phyloP scores from a whole-genome alignment of 139 green algal species.

The Edaphochlamys debaryana region DNA sequence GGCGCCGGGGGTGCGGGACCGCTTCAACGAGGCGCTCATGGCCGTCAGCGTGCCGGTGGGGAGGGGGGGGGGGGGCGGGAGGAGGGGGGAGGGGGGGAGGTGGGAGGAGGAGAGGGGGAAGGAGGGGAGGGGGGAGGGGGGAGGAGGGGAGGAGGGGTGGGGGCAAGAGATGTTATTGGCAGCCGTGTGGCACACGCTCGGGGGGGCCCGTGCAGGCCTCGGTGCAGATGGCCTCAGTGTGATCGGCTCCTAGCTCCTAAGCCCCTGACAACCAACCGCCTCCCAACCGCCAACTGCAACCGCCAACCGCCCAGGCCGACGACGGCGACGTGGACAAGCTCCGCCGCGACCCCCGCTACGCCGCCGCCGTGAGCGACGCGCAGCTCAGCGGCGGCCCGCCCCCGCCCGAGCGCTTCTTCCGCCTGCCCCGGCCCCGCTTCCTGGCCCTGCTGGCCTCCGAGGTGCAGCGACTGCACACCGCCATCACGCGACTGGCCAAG shows the following conservation, averaged over 20 bases:
- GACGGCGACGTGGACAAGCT: conserved; percentile 55
- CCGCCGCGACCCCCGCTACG: conserved; percentile 37
- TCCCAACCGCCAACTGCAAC: neutral
- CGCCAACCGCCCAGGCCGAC: conserved; percentile 38
- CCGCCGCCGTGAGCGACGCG: conserved; percentile 24
- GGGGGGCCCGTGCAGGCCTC: no score
- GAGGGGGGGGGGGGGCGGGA: neutral
- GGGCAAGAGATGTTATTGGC: no score
- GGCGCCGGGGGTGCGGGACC: conserved; percentile 38
- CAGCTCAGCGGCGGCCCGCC: conserved; percentile 11
- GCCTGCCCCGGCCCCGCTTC: conserved; percentile 57
- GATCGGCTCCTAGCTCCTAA: no score
- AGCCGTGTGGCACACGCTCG: no score
- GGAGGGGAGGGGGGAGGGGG: no score
- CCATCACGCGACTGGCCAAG: conserved; percentile 40
- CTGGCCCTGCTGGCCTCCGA: conserved; percentile 55
- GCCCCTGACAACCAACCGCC: neutral
- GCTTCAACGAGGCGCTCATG: conserved; percentile 53
- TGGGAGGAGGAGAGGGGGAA: neutral
- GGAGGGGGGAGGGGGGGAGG: neutral
- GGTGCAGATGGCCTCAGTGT: no score
- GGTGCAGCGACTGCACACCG: conserved; percentile 55
- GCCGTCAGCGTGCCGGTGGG: conserved; percentile 20
- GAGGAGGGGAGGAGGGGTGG: no score
- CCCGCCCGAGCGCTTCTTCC: conserved; percentile 46